Base-by-base conservation (phyloP, 306 rosid species). In the Vicia villosa region DNA sequence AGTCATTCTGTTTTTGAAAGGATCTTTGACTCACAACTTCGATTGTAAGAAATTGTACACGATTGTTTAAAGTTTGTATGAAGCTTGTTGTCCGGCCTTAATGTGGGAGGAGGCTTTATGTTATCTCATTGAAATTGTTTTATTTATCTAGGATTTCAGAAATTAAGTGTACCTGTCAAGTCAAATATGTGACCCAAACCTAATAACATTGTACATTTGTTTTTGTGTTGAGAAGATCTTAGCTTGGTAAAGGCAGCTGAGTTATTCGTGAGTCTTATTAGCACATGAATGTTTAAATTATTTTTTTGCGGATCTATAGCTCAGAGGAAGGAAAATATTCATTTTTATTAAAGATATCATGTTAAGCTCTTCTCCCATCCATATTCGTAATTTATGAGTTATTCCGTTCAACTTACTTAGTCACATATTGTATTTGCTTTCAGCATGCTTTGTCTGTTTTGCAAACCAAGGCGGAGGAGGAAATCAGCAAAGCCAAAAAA, bases 381-480 rank as follows among this genome's bases (percentile, higher is more conserved):
- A 15, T 59, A 36, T 50, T 17, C 32, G 36, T 40, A 42, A 51
- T 52, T 34, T 30, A 40, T 52, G 56, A 78, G 46, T 43, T 54
- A 63, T 55, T 74, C 14, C 37, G 37, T 54, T 10, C 54, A 16
- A 61, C 72, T 65, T 66, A 28, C 85, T 62, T 62, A 70, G 59
- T 7, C 66, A 63, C 69, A 64, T 73, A 69, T 63, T 76, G 38
- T 7, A 34, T 30, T 69, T 79, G 63, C 42, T 68, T 83, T 78
- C 88, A 94, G 98, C 85, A 46, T 81, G 87, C 86, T 16, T 83
- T 94, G 85, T 84, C 88, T 73, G 73, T 57, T 66, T 78, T 88
- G 82, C 98, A 94, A 88, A 82, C 86, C 76, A 86, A 85, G 76
- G 91, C 94, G 51, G 92, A 86, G 79, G 79, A 77, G 54, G 95